Conservation (phyloP, 352 stramenopile species). For the Paralagenidium karlingii region DNA sequence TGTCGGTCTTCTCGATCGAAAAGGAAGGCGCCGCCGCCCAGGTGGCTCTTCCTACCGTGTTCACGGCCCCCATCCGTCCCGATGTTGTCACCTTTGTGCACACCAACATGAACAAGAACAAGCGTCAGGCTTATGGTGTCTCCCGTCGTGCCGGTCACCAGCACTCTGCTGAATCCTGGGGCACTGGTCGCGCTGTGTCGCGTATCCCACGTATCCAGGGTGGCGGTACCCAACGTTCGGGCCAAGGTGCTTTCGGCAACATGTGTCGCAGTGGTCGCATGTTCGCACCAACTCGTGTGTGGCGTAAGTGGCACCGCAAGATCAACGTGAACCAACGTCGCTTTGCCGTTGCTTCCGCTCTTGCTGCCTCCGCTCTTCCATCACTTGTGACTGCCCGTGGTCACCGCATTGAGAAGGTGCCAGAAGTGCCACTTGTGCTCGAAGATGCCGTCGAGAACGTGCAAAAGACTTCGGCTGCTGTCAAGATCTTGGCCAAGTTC, state of each 20-base stretch:
- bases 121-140: conserved; percentile 97
- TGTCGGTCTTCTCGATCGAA: conserved; percentile 90
- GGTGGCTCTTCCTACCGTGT: conserved; percentile 90
- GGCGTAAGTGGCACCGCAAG: conserved; percentile 98
- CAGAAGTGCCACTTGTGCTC: conserved; percentile 97
- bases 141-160: conserved; percentile 93
- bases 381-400: conserved; percentile 96
- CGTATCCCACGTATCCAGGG: conserved; percentile 99
- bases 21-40: conserved; percentile 76
- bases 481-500: conserved; percentile 91
- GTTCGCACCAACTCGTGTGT: conserved; percentile 98
- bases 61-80: conserved; percentile 96
- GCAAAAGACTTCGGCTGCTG: conserved; percentile 92
- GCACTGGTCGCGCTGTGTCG: conserved; percentile 97
- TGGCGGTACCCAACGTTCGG: conserved; percentile 94
- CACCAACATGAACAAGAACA: conserved; percentile 99
- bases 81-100: conserved; percentile 99
- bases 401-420: conserved; percentile 95
- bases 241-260: conserved; percentile 99
- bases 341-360: conserved; percentile 94
- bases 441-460: conserved; percentile 86
- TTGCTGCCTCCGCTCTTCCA: conserved; percentile 94
- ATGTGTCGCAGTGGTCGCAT: conserved; percentile 97
- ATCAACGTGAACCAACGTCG: conserved; percentile 98
- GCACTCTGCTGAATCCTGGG: conserved; percentile 97